These are phyloP conservation scores for Wickerhamiella siamensis DNA, from an alignment of 805 yeast species.

Conservation along the genomic window DNA sequence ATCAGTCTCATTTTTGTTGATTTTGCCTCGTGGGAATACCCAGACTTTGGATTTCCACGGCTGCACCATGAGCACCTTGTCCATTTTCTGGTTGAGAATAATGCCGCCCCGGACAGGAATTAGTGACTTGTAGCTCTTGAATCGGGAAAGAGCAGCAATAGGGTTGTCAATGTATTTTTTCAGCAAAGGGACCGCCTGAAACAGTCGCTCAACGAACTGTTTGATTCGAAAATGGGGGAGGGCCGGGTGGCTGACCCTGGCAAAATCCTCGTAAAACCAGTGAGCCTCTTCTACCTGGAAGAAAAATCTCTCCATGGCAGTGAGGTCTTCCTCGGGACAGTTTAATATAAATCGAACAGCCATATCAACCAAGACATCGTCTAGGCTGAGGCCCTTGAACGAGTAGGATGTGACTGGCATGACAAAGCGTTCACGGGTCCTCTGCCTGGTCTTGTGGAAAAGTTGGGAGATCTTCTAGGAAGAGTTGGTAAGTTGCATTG, in stretches of 20 bases:
- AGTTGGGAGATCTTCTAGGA: too few relatives aligned
- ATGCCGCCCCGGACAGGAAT: constrained; percentile 98
- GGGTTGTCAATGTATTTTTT: constrained; percentile 21
- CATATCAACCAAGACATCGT: constrained; percentile 37
- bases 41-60: constrained; percentile 71
- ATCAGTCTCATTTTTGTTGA: constrained; percentile 84
- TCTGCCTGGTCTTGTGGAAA: too few relatives aligned
- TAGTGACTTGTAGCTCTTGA: constrained; percentile 70
- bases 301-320: constrained; percentile 65
- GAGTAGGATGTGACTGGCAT: constrained; percentile 5
- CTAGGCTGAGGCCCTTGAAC: constrained; percentile 14
- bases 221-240: constrained; percentile 70
- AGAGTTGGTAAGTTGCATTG: too few relatives aligned
- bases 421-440: too few relatives aligned
- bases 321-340: constrained; percentile 81
- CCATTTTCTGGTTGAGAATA: constrained; percentile 53
- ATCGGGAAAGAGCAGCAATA: constrained; percentile 55
- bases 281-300: constrained; percentile 97
- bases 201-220: constrained; percentile 55
- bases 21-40: constrained; percentile 97
- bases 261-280: constrained; percentile 88
- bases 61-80: constrained; percentile 63
- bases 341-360: constrained; percentile 81
- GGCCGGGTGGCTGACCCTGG: constrained; percentile 53
- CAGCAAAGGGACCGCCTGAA: constrained; percentile 55